Evolutionary conservation across 164 flowering plant species (phyloP).

Genomic region (Vitis amurensis): DNA sequence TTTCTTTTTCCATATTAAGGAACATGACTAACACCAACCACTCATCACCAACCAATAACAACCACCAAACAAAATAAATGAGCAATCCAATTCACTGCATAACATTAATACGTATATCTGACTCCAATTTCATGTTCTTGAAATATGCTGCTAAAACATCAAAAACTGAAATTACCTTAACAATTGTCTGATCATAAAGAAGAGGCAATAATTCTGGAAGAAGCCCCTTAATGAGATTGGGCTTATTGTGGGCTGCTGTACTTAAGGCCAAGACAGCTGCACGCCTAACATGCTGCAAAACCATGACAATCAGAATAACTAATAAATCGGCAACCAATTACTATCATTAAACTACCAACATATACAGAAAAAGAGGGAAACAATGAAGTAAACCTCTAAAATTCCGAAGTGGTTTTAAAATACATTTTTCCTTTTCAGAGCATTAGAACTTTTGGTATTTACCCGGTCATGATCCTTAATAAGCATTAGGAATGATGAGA

Average conservation of each 20-base stretch:
- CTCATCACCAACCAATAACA: too few relatives aligned
- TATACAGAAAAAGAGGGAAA: not conserved
- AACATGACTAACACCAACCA: too few relatives aligned
- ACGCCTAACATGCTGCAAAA: constrained; percentile 94
- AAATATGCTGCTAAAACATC: too few relatives aligned
- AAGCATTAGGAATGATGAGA: constrained; percentile 91
- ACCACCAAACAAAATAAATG: too few relatives aligned
- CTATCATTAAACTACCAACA: not conserved
- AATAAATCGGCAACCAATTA: not conserved
- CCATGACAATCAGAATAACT: constrained; percentile 9
- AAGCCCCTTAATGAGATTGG: constrained; percentile 87
- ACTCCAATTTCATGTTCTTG: too few relatives aligned
- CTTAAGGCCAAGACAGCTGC: constrained; percentile 97
- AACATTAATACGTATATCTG: too few relatives aligned
- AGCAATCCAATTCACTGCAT: too few relatives aligned
- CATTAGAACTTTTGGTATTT: constrained; percentile 11
- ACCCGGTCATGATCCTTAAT: constrained; percentile 95
- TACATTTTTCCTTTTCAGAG: not conserved
- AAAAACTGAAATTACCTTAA: constrained; percentile 61
- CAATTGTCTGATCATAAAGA: constrained; percentile 92
- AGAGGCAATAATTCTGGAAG: constrained; percentile 92
- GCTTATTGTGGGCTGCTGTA: constrained; percentile 98
- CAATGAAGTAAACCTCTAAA: not conserved
- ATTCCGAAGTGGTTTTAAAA: too few relatives aligned
- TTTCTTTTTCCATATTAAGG: too few relatives aligned